phyloP scores from a whole-genome alignment of 139 green algal species.

The Micractinium sp. region DNA sequence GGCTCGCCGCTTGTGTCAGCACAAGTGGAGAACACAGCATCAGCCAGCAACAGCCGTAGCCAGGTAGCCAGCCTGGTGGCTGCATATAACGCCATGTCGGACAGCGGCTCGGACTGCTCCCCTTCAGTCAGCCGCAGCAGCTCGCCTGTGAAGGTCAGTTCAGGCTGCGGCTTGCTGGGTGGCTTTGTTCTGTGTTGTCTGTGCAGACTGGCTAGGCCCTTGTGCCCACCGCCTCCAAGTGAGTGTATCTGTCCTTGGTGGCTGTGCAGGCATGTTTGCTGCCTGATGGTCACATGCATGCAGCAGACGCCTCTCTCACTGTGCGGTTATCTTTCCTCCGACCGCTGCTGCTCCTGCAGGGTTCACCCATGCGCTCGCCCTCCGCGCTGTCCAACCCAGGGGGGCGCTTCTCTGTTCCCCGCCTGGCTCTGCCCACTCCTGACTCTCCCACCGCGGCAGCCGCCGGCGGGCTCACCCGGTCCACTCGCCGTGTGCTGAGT shows the following conservation, averaged over 20 bases:
- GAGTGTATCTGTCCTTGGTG: no score
- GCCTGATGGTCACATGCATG: no score
- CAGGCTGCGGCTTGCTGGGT: neutral
- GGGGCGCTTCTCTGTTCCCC: constrained; percentile 16
- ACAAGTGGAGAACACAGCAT: neutral
- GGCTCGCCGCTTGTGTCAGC: neutral
- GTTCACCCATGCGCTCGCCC: neutral
- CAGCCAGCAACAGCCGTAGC: neutral
- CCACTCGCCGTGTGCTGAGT: constrained; percentile 38
- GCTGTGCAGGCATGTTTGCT: no score
- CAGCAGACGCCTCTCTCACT: neutral
- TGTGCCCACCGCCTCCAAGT: no score
- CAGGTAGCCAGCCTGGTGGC: constrained; percentile 16
- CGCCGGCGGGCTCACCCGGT: constrained; percentile 43
- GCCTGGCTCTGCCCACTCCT: constrained; percentile 23
- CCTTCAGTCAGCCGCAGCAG: neutral
- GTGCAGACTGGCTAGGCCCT: no score
- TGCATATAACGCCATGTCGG: constrained; percentile 4
- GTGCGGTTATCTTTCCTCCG: neutral
- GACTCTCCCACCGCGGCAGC: constrained; percentile 9
- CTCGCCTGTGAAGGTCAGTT: constrained; percentile 15
- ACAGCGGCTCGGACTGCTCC: constrained; percentile 27
- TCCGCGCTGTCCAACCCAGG: constrained; percentile 14
- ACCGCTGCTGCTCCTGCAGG: neutral
- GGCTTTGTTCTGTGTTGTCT: neutral